These are phyloP conservation scores for Epichloe coenophiala DNA, from an alignment of 2,329 filamentous ascomycete genomes.

Conservation along the genomic window DNA sequence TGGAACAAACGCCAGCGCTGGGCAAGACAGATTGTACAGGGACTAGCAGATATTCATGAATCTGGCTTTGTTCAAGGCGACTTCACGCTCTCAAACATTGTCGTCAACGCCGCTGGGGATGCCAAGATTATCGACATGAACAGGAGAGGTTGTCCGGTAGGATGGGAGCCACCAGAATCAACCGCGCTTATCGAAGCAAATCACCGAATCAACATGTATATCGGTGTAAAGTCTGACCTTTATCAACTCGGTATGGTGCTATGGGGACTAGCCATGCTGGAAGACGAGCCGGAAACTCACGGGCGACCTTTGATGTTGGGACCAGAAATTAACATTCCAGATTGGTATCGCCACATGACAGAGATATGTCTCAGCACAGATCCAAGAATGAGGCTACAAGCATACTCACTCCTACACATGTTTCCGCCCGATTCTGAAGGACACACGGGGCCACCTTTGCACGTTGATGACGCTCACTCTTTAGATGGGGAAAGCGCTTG, in stretches of 20 bases:
- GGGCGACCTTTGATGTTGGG: slow-evolving; percentile 53
- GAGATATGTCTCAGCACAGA: slow-evolving; percentile 62
- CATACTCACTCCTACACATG: slow-evolving; percentile 53
- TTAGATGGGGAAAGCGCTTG: slow-evolving; percentile 26
- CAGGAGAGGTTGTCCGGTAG: slow-evolving; percentile 86
- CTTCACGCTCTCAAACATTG: slow-evolving; percentile 94
- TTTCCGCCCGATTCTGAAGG: slow-evolving; percentile 39
- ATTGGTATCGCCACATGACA: slow-evolving; percentile 67
- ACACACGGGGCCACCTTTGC: slow-evolving; percentile 18
- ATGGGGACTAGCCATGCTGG: slow-evolving; percentile 76
- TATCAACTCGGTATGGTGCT: slow-evolving; percentile 96
- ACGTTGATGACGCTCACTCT: slow-evolving; percentile 26
- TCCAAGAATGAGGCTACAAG: slow-evolving; percentile 60
- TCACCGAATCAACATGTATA: slow-evolving; percentile 90
- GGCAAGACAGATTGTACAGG: slow-evolving; percentile 82
- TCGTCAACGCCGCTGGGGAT: slow-evolving; percentile 70
- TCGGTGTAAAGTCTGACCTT: slow-evolving; percentile 92
- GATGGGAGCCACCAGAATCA: slow-evolving; percentile 94
- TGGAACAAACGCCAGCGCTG: slow-evolving; percentile 72
- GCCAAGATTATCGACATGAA: slow-evolving; percentile 99
- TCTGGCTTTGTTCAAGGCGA: slow-evolving; percentile 94
- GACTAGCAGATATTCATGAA: slow-evolving; percentile 86
- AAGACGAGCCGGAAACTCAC: slow-evolving; percentile 79
- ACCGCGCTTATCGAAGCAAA: slow-evolving; percentile 72
- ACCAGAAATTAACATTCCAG: slow-evolving; percentile 51